Percentiles rank a stretch among this genome's conserved stretches.
Conservation (phyloP, 768 basidiomycete genomes). For the Boletus reticuloceps region DNA sequence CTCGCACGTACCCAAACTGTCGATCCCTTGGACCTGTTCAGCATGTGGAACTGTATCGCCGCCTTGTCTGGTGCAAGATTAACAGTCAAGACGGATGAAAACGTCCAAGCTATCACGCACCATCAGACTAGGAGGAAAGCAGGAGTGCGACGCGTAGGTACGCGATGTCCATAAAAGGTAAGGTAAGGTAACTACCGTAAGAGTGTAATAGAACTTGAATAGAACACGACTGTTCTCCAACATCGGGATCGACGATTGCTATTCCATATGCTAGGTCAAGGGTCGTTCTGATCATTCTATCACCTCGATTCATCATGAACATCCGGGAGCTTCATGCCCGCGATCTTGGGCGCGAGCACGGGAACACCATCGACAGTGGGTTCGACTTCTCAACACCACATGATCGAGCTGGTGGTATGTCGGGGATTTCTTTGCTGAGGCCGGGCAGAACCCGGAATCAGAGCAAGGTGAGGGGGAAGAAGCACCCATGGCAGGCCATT, state of each 20-base stretch:
- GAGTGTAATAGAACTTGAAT: no score
- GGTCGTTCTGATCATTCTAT: background rate
- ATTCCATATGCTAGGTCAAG: background rate
- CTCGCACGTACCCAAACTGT: constrained; percentile 78
- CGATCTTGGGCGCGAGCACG: background rate
- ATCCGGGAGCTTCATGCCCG: background rate
- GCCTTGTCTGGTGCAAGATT: constrained; percentile 60
- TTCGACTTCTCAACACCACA: background rate
- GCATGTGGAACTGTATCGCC: constrained; percentile 83
- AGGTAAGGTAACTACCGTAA: no score
- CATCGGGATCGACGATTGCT: background rate
- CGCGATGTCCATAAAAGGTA: no score
- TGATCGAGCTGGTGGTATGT: background rate
- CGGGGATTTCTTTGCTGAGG: background rate
- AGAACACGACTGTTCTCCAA: no score
- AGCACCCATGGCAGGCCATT: background rate
- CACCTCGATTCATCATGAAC: background rate
- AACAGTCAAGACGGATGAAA: background rate
- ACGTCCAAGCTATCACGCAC: constrained; percentile 37
- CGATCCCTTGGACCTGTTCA: constrained; percentile 83
- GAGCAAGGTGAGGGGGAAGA: background rate
- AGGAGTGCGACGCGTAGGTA: no score
- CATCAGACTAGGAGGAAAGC: no score
- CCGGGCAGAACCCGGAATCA: background rate
- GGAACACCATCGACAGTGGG: background rate